Evolutionary conservation across 2,329 filamentous ascomycete species (phyloP).

Genomic region (Cordyceps sp.): DNA sequence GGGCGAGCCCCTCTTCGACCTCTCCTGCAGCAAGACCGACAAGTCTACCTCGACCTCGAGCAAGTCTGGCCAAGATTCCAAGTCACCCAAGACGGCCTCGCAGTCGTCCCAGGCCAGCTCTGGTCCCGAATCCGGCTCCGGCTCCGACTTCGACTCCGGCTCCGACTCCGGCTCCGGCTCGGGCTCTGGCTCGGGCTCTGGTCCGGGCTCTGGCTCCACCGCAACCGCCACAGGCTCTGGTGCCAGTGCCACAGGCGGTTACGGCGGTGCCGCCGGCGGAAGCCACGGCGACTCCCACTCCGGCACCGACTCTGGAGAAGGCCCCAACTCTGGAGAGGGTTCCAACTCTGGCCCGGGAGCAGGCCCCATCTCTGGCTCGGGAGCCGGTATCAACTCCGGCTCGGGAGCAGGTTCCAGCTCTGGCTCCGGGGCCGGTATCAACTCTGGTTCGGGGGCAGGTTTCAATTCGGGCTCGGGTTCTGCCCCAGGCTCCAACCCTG

Average conservation of each 20-base stretch:
- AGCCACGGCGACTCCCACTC: too few relatives aligned
- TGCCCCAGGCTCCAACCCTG: background rate
- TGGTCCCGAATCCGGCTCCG: slow-evolving; percentile 1
- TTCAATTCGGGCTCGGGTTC: slow-evolving; percentile 1
- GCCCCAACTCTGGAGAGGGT: background rate
- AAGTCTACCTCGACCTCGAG: too few relatives aligned
- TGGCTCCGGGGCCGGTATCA: slow-evolving; percentile 7
- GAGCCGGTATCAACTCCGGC: background rate
- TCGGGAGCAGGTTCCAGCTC: slow-evolving; percentile 3
- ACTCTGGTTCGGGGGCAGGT: slow-evolving; percentile 10
- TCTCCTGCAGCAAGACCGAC: slow-evolving; percentile 35
- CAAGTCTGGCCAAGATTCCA: background rate
- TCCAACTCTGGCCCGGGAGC: background rate
- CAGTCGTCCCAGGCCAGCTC: slow-evolving; percentile 9
- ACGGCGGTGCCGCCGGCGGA: too few relatives aligned
- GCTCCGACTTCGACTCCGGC: background rate
- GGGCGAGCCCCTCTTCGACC: slow-evolving; percentile 42
- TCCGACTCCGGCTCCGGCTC: slow-evolving; percentile 2
- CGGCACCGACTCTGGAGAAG: too few relatives aligned
- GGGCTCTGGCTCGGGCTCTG: slow-evolving; percentile 9
- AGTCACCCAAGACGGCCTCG: background rate
- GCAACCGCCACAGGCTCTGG: too few relatives aligned
- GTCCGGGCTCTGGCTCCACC: background rate
- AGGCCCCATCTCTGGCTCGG: background rate
- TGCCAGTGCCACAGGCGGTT: too few relatives aligned